Conservation (phyloP, 208 protist species). For the Leishmania amazonensis region DNA sequence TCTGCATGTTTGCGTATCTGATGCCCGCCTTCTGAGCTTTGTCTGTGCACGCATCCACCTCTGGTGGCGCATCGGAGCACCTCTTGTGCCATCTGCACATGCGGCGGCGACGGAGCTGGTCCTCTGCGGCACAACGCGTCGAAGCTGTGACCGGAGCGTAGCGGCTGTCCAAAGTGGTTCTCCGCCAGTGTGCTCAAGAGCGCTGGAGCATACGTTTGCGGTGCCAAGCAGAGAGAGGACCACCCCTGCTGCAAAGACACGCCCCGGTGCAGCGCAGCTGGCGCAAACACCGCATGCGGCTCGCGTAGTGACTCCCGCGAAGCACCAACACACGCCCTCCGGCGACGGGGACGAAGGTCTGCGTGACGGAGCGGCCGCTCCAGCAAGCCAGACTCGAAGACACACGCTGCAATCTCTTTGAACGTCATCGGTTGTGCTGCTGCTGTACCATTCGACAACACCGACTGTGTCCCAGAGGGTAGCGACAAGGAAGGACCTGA, state of each 20-base stretch:
- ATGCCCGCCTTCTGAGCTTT: not conserved
- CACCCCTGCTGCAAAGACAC: not conserved
- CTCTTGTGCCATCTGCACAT: conserved; percentile 24
- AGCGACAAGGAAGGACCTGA: not conserved
- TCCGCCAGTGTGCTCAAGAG: conserved; percentile 32
- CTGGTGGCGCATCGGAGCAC: conserved; percentile 5
- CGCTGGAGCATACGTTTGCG: conserved; percentile 14
- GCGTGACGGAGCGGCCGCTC: not conserved
- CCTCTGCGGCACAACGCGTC: conserved; percentile 26
- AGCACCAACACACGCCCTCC: not conserved
- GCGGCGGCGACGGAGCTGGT: conserved; percentile 25
- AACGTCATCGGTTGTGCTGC: not conserved
- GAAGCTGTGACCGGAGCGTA: conserved; percentile 42
- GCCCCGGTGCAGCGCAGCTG: not conserved
- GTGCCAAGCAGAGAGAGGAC: conserved; percentile 33
- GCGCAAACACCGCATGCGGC: not conserved
- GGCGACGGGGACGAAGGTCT: not conserved
- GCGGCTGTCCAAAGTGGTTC: conserved; percentile 7
- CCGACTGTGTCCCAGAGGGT: not conserved
- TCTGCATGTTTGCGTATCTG: not conserved
- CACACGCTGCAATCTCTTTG: not conserved
- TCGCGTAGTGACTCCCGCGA: not conserved
- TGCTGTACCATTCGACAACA: not conserved
- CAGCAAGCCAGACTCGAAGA: not conserved
- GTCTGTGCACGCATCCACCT: not conserved